Percentiles rank a stretch among this genome's conserved stretches.
These are phyloP conservation scores for Didymella exigua DNA, from an alignment of 2,329 filamentous ascomycete genomes.

Conservation along the genomic window DNA sequence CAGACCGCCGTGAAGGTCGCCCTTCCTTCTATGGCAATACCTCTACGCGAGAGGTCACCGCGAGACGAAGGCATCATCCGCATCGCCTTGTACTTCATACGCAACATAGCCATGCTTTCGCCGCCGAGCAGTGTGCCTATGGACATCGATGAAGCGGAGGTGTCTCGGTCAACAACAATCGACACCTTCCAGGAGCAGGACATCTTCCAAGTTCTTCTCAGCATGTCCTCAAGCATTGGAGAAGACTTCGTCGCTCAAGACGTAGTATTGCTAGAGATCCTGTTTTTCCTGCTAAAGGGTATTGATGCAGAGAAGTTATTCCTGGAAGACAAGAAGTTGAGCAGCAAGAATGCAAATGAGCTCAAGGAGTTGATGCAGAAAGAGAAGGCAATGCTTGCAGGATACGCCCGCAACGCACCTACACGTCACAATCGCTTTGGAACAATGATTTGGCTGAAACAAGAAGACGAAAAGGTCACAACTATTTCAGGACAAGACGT, in stretches of 20 bases:
- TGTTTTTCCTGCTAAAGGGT: slow-evolving; percentile 92
- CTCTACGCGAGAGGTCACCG: slow-evolving; percentile 73
- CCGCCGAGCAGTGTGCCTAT: slow-evolving; percentile 73
- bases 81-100: slow-evolving; percentile 83
- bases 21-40: slow-evolving; percentile 81
- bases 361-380: slow-evolving; percentile 76
- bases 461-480: slow-evolving; percentile 81
- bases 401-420: slow-evolving; percentile 77
- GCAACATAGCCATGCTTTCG: slow-evolving; percentile 85
- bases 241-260: slow-evolving; percentile 93
- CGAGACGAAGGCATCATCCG: slow-evolving; percentile 93
- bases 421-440: slow-evolving; percentile 93
- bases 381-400: slow-evolving; percentile 80
- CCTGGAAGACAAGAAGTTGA: slow-evolving; percentile 75
- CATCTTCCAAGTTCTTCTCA: slow-evolving; percentile 82
- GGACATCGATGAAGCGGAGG: slow-evolving; percentile 87
- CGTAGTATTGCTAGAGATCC: slow-evolving; percentile 83
- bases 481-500: slow-evolving; percentile 89
- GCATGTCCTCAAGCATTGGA: slow-evolving; percentile 87
- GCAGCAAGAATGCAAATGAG: slow-evolving; percentile 72
- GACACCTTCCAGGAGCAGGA: slow-evolving; percentile 91
- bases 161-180: slow-evolving; percentile 85
- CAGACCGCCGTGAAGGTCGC: slow-evolving; percentile 81
- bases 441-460: slow-evolving; percentile 95
- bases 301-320: slow-evolving; percentile 85